These are phyloP conservation scores for Solanum ossicruentum DNA, from an alignment of 257 asterid genomes.

Conservation along the genomic window DNA sequence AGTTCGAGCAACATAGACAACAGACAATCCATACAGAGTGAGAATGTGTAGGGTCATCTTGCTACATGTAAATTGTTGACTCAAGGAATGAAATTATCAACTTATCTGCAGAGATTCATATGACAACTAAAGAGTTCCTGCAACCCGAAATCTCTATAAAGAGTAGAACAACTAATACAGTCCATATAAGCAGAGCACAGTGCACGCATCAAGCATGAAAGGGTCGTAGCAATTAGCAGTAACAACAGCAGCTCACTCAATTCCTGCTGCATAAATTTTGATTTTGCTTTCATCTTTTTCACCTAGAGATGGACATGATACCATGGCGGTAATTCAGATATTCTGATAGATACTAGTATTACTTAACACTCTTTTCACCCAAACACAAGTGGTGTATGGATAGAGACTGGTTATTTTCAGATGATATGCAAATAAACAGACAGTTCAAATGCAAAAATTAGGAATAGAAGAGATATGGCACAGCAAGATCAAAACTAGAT, in stretches of 20 bases:
- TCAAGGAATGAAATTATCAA: background rate
- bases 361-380: background rate
- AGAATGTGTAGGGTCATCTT: background rate
- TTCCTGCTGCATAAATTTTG: background rate
- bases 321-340: background rate
- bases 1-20: background rate
- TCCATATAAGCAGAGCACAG: background rate
- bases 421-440: background rate
- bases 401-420: background rate
- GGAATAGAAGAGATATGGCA: background rate
- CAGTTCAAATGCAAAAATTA: background rate
- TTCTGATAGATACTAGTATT: background rate
- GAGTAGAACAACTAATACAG: background rate
- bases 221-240: background rate
- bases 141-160: background rate
- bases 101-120: background rate
- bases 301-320: background rate
- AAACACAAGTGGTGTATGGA: background rate
- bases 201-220: background rate
- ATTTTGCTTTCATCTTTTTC: background rate
- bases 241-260: background rate
- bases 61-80: background rate
- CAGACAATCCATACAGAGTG: background rate
- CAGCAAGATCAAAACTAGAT: background rate
- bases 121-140: background rate